These are phyloP conservation scores for Mortierella sp. DNA, from an alignment of 371 early-diverging fungal species.

Conservation along the genomic window DNA sequence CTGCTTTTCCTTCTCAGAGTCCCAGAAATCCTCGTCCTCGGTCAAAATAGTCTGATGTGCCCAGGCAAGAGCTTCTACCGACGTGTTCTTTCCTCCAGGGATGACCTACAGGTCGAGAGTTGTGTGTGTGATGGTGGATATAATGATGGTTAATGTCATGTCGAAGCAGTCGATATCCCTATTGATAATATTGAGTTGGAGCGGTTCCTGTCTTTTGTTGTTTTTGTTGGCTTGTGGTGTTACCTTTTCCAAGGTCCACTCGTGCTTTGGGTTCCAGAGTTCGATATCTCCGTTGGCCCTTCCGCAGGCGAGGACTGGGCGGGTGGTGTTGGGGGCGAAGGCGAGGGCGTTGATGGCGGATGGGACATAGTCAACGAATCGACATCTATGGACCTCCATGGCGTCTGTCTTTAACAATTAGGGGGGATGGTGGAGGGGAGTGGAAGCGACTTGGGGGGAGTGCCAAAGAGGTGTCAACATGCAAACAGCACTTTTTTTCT, in stretches of 20 bases:
- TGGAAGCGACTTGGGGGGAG: conserved; percentile 17
- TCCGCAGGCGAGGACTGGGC: conserved; percentile 82
- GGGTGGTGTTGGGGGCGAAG: conserved; percentile 75
- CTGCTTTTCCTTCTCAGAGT: conserved; percentile 68
- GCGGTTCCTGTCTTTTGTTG: background rate
- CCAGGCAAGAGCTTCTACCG: conserved; percentile 90
- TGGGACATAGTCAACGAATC: conserved; percentile 91
- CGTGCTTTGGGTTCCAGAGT: conserved; percentile 83
- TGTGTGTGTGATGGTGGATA: no score
- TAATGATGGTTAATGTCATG: conserved; percentile 1
- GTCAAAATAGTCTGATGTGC: conserved; percentile 78
- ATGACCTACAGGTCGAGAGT: conserved; percentile 65
- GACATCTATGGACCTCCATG: conserved; percentile 91
- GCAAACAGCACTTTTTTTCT: conserved; percentile 2
- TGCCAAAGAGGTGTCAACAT: conserved; percentile 18
- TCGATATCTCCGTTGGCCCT: conserved; percentile 95
- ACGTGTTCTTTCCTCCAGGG: conserved; percentile 82
- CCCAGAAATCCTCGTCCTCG: conserved; percentile 73
- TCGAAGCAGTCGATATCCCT: background rate
- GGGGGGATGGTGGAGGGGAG: conserved; percentile 9
- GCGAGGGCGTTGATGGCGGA: conserved; percentile 87
- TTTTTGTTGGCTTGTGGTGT: background rate
- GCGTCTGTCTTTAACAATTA: conserved; percentile 4
- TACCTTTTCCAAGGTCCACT: conserved; percentile 81
- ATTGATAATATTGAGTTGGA: background rate